Evolutionary conservation across 2,329 filamentous ascomycete species (phyloP), one percentile per base, ranked within the genome.

Genomic region (Scortechinia acanthostroma): DNA sequence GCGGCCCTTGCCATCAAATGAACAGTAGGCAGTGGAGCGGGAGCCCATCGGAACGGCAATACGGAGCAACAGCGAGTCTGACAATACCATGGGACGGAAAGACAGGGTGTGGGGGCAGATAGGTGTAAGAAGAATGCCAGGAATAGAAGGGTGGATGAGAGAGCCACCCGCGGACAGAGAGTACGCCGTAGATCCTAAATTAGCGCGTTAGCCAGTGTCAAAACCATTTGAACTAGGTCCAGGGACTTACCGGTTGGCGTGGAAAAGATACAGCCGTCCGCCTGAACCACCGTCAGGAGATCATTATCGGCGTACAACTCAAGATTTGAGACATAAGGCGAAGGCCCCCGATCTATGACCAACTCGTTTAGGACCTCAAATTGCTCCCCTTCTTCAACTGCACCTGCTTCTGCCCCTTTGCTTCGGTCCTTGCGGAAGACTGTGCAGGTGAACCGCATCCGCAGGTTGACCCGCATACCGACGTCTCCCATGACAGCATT

Each of bases 341-440:
- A 95, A 57, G 93, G 93, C 51, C 93, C 93, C 48, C 93, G 88
- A 67, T 98, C 93, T 55, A 98, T 97, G 63, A 98, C 91, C 44
- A 98, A 82, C 68, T 98, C 93, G 65, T 98, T 98, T 51, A 98
- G 80, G 17, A 98, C 91, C 68, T 98, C 93, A 51, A 96, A 97
- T 57, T 95, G 91, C 68, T 97, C 91, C 40, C 86, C 88, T 63
- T 96, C 91, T 54, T 93, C 85, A 52, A 84, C 76, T 30, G 80
- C 79, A n/a, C 78, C 73, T 10, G 74, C 76, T 2, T 69, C 35
- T 10, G 35, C 35, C 13, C 17, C 35, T 19, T 40, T 40, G 35
- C 35, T 61, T 3, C 68, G 64, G 22, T 76, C 80, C 52, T 84
- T 76, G 40, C 91, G 86, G 69, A 91, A 96, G 5, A 98, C 91